Evolutionary conservation across 1,284 basidiomycete genomes (phyloP), one percentile per base, ranked within the genome.

Genomic region (Bondarzewia mesenterica): DNA sequence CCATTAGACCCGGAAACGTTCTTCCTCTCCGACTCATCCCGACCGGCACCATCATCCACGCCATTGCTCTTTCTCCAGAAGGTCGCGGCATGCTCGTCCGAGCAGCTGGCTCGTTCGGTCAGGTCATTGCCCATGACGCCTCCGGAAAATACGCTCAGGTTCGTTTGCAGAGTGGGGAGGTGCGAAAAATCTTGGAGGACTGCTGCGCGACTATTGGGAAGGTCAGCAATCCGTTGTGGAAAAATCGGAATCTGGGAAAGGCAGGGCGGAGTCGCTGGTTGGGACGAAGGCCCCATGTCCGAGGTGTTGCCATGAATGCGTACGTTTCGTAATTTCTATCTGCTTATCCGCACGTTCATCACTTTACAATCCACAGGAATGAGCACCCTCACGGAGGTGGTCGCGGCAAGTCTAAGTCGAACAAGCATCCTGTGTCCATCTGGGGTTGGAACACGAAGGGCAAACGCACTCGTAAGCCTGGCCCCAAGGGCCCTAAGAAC

Each of bases 341-440:
- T 20, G 21, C 20, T 20, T 41, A 36, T 1, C 12, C 39, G 10
- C 38, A 10, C 22, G 5, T 12, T 42, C 12, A 18, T 16, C 10
- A 1, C 1, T 23, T 40, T 46, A 47, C 21, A 32, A 35, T 51
- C 47, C 49, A 10, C 54, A 91, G 88, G 38, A 76, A 78, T 52
- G 95, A 98, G 68, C 95, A 99, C 69, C 94, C 95, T 54, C 93
- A 93, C 67, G 95, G 95, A 70, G 95, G 95, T 75, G 94, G 95
- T 65, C 87, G 95, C 71, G 95, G 95, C 62, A 97, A 96, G 71
- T 91, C 87, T 51, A 98, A 98, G 78, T 91, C 90, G 55, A 89
- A 95, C 79, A 92, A 91, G 64, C 85, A 93, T 63, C 91, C 93
- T 4, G 82, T 89, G 18, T 92, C 91, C 21, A 84, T 89, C 49